Evolutionary conservation across 305 asterid genomes (phyloP).

Genomic region (Solanum hybrid): DNA sequence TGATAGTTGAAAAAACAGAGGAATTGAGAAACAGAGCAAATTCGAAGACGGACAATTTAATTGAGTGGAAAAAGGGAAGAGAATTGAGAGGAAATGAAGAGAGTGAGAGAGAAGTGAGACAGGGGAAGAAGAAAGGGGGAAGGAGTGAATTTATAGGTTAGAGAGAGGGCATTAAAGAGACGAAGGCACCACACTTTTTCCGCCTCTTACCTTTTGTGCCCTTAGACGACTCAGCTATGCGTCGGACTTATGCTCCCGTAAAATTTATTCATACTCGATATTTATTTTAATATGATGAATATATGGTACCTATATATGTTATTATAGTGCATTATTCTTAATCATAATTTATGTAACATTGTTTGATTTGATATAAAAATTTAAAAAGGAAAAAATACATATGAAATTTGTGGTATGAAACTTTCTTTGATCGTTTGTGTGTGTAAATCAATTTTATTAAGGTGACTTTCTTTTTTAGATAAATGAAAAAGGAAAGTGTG

Average conservation of each 20-base stretch:
- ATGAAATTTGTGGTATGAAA: background rate
- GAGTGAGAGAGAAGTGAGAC: background rate
- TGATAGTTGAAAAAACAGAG: background rate
- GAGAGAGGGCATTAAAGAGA: background rate
- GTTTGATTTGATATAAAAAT: background rate
- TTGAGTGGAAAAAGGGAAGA: background rate
- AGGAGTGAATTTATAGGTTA: background rate
- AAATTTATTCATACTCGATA: background rate
- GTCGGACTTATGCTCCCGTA: background rate
- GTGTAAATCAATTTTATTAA: background rate
- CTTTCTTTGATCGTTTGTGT: background rate
- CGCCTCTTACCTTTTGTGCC: background rate
- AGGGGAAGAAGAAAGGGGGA: background rate
- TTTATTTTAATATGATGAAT: background rate
- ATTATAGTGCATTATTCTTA: background rate
- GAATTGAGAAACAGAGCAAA: background rate
- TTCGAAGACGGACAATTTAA: background rate
- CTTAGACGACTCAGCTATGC: background rate
- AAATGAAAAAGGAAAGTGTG: background rate
- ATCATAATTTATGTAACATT: background rate
- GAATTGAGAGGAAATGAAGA: background rate
- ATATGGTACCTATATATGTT: background rate
- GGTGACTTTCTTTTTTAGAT: background rate
- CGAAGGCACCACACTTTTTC: background rate
- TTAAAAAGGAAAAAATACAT: background rate